These are phyloP conservation scores for Catharanthus roseus DNA, from an alignment of 257 asterid species.

Conservation along the genomic window DNA sequence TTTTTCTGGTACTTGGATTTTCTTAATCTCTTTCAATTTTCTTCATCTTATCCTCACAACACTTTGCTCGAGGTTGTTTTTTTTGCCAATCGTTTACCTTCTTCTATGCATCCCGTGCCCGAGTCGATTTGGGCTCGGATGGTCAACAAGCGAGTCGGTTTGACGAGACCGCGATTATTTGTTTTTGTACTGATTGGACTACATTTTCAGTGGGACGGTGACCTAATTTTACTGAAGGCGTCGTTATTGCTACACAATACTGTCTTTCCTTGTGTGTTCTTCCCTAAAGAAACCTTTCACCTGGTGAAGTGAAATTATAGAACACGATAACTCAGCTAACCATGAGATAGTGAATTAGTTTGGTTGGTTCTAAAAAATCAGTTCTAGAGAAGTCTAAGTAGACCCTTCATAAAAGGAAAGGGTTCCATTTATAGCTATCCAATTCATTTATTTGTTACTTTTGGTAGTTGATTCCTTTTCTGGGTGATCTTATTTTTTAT, in stretches of 20 bases:
- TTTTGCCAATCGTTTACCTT: neutral
- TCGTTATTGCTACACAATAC: neutral
- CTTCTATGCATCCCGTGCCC: neutral
- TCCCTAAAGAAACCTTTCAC: too few species aligned
- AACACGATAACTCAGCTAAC: neutral
- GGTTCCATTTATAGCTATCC: neutral
- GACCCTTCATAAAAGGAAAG: neutral
- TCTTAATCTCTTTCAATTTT: neutral
- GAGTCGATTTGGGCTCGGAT: slow-evolving; percentile 1
- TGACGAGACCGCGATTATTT: neutral
- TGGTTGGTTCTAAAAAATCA: neutral
- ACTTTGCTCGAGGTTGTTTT: neutral
- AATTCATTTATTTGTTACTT: too few species aligned
- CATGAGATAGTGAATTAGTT: neutral
- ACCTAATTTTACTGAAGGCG: neutral
- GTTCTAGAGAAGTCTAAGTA: neutral
- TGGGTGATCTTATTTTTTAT: neutral
- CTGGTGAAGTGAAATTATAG: neutral
- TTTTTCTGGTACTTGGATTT: neutral
- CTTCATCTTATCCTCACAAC: neutral
- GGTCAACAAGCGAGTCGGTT: neutral
- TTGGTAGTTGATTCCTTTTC: too few species aligned
- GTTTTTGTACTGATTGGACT: neutral
- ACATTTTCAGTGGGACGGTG: neutral
- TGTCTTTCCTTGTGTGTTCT: neutral